Evolutionary conservation across 345 rosid species (phyloP), one percentile per base, ranked within the genome.

Genomic region (Capsella bursapastoris): DNA sequence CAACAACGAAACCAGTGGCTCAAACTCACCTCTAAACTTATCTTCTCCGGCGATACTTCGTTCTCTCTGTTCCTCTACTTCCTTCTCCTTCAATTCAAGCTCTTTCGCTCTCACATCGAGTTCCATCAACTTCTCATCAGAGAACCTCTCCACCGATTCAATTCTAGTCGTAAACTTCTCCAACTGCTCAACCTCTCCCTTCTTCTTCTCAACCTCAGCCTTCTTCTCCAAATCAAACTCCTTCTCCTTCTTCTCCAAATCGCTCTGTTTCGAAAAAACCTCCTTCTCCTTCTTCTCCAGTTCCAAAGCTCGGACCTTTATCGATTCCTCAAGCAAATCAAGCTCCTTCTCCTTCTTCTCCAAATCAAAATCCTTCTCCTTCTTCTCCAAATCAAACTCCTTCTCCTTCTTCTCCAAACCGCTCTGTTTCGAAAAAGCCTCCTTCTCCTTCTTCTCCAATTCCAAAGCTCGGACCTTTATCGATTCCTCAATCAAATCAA

Each of bases 361-460:
- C 57, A 22, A 22, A 22, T 73, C 66, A n/a, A 45, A 22, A 0
- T 22, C 11, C 48, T 53, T 52, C 45, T 31, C 45, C 47, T 37
- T 15, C 40, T 68, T 69, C 29, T 44, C 56, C 41, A 2, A 8
- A 43, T n/a, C 6, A 2, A 82, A 63, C 41, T 67, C 83, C 38
- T 70, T 32, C 72, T 83, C 82, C 70, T 55, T 73, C 51, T 59
- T 22, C 76, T 53, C 82, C 18, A 77, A 27, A 73, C 52, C 78
- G n/a, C 71, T 53, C 16, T 11, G 18, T 55, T 14, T 14, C 38
- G 7, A 57, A 16, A 41, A 15, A n/a, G 74, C 3, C 41, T 63
- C 68, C 16, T 68, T 16, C 15, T 66, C 70, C 59, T 75, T 71
- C 29, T 0, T 47, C 57, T 55, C 67, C 40, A 78, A 31, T 35